Evolutionary conservation across 805 yeast genomes (phyloP), one percentile per base, ranked within the genome.

Genomic region (Candida pseudoglaebosa): DNA sequence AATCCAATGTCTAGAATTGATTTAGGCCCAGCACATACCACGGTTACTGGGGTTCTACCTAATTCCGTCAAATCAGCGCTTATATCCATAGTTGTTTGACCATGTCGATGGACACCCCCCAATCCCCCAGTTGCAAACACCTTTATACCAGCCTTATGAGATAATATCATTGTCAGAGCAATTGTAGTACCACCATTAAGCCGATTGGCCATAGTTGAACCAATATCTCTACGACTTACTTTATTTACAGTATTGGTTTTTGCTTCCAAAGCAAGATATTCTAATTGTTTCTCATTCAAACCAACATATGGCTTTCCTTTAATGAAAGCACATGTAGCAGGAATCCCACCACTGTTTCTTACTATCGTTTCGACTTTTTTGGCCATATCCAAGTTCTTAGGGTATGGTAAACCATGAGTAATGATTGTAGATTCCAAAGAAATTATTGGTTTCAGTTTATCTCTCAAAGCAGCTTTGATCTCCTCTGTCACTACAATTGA

Each of bases 91-190:
- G 89, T 78, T 20, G 61, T 47, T 39, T 84, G 83, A 15, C 84
- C 91, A 5, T 84, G 84, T 40, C 86, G 72, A 51, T 88, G 95
- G 8, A 87, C 95, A 15, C 96, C 96, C 15, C 96, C 96, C 14
- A 88, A 69, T 1, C 96, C 96, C 22, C 96, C 96, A 2, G 96
- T 89, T 1, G 95, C 93, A 68, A 88, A 89, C 9, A 89, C 87
- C 48, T 77, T 73, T 48, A 88, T 84, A 0, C 95, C 93, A 0
- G 90, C 89, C 50, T 62, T 53, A 38, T 79, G 70, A 1, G 96
- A 80, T 14, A 89, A 58, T 15, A 88, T 82, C 95, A 87, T 86
- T 0, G 96, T 88, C 19, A 85, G 81, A 2, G 96, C 86, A 41
- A 88, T 86, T 0, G 96, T 88, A 2, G 96, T 89, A 5, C 96